Conservation (phyloP, 495 filamentous ascomycete genomes). For the Penicillium subrubescens region DNA sequence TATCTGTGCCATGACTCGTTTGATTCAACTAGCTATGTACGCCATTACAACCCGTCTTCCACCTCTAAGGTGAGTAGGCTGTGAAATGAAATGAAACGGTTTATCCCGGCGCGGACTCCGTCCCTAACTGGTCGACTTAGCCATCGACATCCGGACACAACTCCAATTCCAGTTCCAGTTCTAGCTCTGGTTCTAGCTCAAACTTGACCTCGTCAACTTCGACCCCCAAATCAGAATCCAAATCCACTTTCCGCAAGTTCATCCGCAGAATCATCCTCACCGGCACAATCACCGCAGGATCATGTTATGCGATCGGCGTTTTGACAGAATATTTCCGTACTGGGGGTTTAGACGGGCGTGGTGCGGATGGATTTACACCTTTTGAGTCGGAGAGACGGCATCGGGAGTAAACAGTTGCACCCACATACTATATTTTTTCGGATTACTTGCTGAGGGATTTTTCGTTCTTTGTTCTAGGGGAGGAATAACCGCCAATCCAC, state of each 20-base stretch:
- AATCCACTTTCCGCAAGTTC: slow-evolving; percentile 33
- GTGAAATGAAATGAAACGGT: slow-evolving; percentile 48
- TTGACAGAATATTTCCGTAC: slow-evolving; percentile 66
- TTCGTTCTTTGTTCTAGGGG: not conserved
- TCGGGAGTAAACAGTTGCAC: slow-evolving; percentile 8
- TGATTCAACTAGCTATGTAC: not conserved
- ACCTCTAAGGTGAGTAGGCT: slow-evolving; percentile 50
- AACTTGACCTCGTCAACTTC: slow-evolving; percentile 4
- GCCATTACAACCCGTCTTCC: slow-evolving; percentile 1
- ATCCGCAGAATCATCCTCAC: slow-evolving; percentile 57
- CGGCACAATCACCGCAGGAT: slow-evolving; percentile 60
- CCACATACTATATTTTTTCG: no score
- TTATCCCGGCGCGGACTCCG: slow-evolving; percentile 46
- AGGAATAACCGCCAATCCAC: not conserved
- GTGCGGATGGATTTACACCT: slow-evolving; percentile 53
- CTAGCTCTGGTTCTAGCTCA: not conserved
- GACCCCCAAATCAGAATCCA: slow-evolving; percentile 18
- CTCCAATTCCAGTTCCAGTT: not conserved
- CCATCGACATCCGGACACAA: not conserved
- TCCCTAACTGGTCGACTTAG: slow-evolving; percentile 35
- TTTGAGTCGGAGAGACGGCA: slow-evolving; percentile 47
- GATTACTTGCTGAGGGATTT: not conserved
- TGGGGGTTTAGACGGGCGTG: slow-evolving; percentile 56
- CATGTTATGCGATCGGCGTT: slow-evolving; percentile 71
- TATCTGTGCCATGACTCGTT: slow-evolving; percentile 15